Percentiles rank a stretch among this genome's conserved stretches.
Evolutionary conservation across 2,329 filamentous ascomycete genomes (phyloP).

Genomic region (Fusarium torulosum): DNA sequence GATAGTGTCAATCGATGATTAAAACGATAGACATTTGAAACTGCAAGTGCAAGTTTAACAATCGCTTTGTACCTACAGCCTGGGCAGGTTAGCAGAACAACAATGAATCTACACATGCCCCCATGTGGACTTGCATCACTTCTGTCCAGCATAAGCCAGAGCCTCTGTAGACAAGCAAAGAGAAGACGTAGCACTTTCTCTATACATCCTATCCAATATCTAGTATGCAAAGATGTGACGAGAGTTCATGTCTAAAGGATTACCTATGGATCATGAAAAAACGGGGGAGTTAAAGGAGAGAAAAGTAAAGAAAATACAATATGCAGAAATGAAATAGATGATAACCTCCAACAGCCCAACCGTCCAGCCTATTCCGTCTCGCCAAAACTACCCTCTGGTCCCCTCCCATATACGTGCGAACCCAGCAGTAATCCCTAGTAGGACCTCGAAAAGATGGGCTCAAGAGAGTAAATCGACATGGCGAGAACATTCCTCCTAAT

Average conservation of each 20-base stretch:
- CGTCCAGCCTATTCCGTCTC: constrained; percentile 20
- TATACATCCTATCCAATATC: constrained; percentile 19
- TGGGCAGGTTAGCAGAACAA: not conserved
- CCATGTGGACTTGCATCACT: not conserved
- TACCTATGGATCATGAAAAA: constrained; percentile 35
- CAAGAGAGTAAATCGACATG: constrained; percentile 15
- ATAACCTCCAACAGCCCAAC: constrained; percentile 36
- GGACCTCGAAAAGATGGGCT: constrained; percentile 1
- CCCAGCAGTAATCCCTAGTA: constrained; percentile 6
- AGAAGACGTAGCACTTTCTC: constrained; percentile 19
- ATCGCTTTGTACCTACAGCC: not conserved
- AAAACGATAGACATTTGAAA: not conserved
- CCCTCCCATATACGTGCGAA: not conserved
- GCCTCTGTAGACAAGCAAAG: not conserved
- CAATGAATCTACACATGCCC: not conserved
- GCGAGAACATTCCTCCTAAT: constrained; percentile 24
- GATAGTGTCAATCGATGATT: not conserved
- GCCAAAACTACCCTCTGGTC: not conserved
- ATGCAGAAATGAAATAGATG: constrained; percentile 32
- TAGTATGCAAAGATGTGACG: constrained; percentile 28
- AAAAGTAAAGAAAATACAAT: constrained; percentile 18
- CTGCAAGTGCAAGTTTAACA: not conserved
- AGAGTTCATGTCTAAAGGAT: constrained; percentile 30
- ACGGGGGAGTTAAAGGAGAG: constrained; percentile 8
- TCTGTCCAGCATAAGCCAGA: too few relatives aligned